Evolutionary conservation across 2,329 filamentous ascomycete species (phyloP), one percentile per base, ranked within the genome.

Genomic region (Drechmeria coniospora): DNA sequence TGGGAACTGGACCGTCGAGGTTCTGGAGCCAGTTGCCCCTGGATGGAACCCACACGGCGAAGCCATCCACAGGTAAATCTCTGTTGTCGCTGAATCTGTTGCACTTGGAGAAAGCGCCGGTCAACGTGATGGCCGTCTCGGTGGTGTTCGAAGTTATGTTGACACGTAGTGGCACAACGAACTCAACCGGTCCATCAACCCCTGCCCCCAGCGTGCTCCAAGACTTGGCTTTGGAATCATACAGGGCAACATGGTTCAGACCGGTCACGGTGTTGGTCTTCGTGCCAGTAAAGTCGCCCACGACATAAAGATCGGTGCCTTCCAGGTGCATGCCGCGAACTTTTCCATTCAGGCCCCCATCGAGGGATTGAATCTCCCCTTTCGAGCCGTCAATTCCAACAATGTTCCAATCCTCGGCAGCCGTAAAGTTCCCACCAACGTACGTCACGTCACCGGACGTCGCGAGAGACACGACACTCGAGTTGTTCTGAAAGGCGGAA

Each of bases 1-100:
- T 62, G 30, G 80, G 73, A 18, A 74, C 64, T 6, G 68, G 56
- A 6, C 70, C 58, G 20, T 73, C 52, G 12, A 94, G 56, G 39
- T 92, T 90, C 45, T 83, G 73, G 11, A 98, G 62, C 90, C 90
- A 98, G 47, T 90, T 90, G 32, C 64, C 66, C 35, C 68, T 63
- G 4, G 84, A 92, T 3, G 81, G 81, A 6, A 95, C 77, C 90
- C 90, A 98, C 21, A 95, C 63, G 10, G 83, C 87, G 43, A 98
- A 83, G 2, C 86, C 84, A 27, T 71, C 54, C 1, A 74, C 79
- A 7, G 65, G 43, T 16, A 75, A 63, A 8, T 72, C 66, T 6
- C 63, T 50, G 38, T 75, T 75, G 36, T 61, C 61, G 20, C 59
- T 71, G 40, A 83, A 87, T 0, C 65, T 68, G 16, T 76, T 65